Percentiles rank a stretch among this genome's conserved stretches.
These are phyloP conservation scores for Anthracocystis walkeri DNA, from an alignment of 1,284 basidiomycete genomes.

Conservation along the genomic window DNA sequence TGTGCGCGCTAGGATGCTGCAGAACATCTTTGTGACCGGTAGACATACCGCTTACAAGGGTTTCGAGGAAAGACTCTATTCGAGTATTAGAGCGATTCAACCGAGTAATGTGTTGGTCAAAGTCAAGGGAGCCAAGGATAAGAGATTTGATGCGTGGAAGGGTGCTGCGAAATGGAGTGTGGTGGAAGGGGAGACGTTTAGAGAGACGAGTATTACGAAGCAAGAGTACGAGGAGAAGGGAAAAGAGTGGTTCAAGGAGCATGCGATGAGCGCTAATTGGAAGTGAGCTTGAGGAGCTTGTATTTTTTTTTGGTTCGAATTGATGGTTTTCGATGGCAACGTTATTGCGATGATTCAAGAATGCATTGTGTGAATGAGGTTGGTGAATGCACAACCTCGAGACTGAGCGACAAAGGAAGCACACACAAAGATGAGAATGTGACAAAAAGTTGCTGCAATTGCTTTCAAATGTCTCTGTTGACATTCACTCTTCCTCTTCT, in stretches of 20 bases:
- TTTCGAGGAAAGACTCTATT: constrained; percentile 79
- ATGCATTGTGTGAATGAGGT: too few relatives aligned
- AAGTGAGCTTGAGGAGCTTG: constrained; percentile 15
- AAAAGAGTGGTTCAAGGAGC: constrained; percentile 77
- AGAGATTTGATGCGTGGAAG: constrained; percentile 84
- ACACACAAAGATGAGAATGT: too few relatives aligned
- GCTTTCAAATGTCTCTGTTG: neutral
- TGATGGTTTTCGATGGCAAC: too few relatives aligned
- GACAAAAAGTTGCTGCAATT: neutral
- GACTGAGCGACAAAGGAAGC: too few relatives aligned
- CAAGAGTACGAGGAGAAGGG: constrained; percentile 93
- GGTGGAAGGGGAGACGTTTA: constrained; percentile 42
- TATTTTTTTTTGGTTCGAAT: too few relatives aligned
- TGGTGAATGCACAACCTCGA: too few relatives aligned
- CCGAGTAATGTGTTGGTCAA: constrained; percentile 49
- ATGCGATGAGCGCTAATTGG: constrained; percentile 61
- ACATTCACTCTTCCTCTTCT: constrained; percentile 4
- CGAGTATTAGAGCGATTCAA: constrained; percentile 63
- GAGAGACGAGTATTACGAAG: constrained; percentile 75
- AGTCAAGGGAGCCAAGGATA: constrained; percentile 75
- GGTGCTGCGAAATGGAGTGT: constrained; percentile 89
- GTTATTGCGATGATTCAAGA: too few relatives aligned
- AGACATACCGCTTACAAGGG: constrained; percentile 81
- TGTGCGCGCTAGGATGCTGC: constrained; percentile 74
- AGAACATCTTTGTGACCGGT: constrained; percentile 94